Percentiles rank a stretch among this genome's conserved stretches.
phyloP scores from a whole-genome alignment of 2,329 filamentous ascomycete species.

The Fusarium sp. region DNA sequence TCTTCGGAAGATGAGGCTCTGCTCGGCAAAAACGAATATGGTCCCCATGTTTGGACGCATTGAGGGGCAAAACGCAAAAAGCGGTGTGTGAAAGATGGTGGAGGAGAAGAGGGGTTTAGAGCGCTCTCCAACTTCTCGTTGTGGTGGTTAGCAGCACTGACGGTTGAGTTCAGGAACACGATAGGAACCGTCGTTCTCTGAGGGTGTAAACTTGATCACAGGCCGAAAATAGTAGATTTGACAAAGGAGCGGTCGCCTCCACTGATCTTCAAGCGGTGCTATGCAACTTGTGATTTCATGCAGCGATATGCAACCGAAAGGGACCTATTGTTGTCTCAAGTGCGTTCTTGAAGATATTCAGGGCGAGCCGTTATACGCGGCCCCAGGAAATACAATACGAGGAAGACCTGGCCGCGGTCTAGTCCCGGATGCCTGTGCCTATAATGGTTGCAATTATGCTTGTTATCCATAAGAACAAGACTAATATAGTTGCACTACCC shows the following conservation, averaged over 20 bases:
- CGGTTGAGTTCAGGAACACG: constrained; percentile 20
- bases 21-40: constrained; percentile 16
- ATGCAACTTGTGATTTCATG: constrained; percentile 46
- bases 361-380: constrained; percentile 14
- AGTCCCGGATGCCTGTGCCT: constrained; percentile 4
- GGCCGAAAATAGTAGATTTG: constrained; percentile 1
- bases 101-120: constrained; percentile 40
- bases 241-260: constrained; percentile 20
- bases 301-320: constrained; percentile 28
- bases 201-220: constrained; percentile 11
- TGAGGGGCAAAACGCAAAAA: constrained; percentile 39
- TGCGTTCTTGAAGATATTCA: constrained; percentile 5
- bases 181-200: constrained; percentile 11
- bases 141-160: constrained; percentile 22
- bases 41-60: constrained; percentile 2
- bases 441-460: constrained; percentile 37
- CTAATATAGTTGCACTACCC: constrained; percentile 17
- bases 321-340: constrained; percentile 11
- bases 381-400: constrained; percentile 11
- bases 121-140: constrained; percentile 23
- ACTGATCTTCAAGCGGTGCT: constrained; percentile 38
- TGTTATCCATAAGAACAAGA: constrained; percentile 31
- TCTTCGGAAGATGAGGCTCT: constrained; percentile 39
- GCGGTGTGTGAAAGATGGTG: constrained; percentile 44
- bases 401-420: constrained; percentile 7